Evolutionary conservation across 1,139 yeast species (phyloP).

Genomic region (Taphrina confusa): DNA sequence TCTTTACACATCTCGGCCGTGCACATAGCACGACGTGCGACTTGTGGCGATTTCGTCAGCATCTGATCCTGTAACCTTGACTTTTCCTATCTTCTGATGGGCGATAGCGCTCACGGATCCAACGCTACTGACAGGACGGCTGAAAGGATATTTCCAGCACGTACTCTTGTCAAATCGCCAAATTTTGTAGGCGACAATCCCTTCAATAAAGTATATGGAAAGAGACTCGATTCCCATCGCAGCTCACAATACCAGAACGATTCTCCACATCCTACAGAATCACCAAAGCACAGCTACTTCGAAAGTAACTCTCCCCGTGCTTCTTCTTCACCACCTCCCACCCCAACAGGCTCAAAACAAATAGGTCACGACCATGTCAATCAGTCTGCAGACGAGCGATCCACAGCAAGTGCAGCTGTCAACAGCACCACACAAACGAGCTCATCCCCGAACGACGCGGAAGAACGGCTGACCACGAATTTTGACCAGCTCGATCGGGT

Average conservation of each 20-base stretch:
- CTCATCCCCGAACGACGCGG: neutral
- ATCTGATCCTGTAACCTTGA: neutral
- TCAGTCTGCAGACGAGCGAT: neutral
- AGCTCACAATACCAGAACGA: neutral
- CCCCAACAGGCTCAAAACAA: neutral
- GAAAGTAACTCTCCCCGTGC: too few species aligned
- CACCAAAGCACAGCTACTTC: too few species aligned
- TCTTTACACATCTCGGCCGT: too few species aligned
- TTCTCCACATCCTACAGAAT: neutral
- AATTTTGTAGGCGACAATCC: neutral
- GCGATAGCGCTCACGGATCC: conserved; percentile 15
- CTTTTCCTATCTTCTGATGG: neutral
- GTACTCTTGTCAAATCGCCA: conserved; percentile 21
- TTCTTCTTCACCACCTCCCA: neutral
- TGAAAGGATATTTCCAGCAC: conserved; percentile 31
- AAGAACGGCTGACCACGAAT: neutral
- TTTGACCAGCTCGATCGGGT: conserved; percentile 15
- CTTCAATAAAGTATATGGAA: conserved; percentile 13
- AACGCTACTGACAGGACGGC: conserved; percentile 8
- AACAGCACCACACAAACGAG: neutral
- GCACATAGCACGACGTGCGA: too few species aligned
- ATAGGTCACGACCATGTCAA: neutral
- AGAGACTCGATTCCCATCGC: neutral
- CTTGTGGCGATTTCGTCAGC: neutral
- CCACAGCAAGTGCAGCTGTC: neutral